These are phyloP conservation scores for Aurantiochytrium sp. DNA, from an alignment of 108 stramenopile genomes.

Conservation along the genomic window DNA sequence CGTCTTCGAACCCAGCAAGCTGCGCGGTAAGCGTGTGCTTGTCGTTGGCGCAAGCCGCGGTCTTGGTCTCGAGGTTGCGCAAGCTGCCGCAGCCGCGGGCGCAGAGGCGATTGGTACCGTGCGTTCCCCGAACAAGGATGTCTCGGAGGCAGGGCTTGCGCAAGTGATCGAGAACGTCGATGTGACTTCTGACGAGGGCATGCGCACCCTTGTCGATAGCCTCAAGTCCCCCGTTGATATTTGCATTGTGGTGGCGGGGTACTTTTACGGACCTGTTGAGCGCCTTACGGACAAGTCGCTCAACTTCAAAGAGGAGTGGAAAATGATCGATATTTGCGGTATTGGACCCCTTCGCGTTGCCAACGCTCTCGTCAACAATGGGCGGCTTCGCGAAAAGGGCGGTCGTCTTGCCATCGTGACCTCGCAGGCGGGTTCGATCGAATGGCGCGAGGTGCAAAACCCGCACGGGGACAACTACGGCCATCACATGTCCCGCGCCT, in stretches of 20 bases:
- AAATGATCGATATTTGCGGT: constrained; percentile 77
- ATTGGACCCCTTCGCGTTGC: constrained; percentile 75
- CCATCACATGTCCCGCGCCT: constrained; percentile 84
- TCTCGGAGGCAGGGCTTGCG: constrained; percentile 57
- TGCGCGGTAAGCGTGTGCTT: constrained; percentile 64
- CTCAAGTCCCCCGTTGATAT: constrained; percentile 64
- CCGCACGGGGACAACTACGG: constrained; percentile 71
- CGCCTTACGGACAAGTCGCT: constrained; percentile 57
- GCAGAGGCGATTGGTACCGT: constrained; percentile 68
- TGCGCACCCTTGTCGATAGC: constrained; percentile 54
- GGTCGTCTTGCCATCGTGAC: constrained; percentile 74
- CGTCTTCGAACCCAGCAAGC: constrained; percentile 55
- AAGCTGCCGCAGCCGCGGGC: constrained; percentile 61
- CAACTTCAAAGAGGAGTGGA: constrained; percentile 75
- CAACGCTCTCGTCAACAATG: constrained; percentile 54
- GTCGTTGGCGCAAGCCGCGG: constrained; percentile 81
- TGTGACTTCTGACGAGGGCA: constrained; percentile 65
- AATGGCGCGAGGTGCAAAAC: constrained; percentile 71
- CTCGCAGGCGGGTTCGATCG: constrained; percentile 74
- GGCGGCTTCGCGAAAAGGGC: constrained; percentile 53
- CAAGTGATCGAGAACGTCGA: constrained; percentile 67
- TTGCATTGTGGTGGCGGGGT: constrained; percentile 76
- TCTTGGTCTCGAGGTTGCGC: constrained; percentile 66
- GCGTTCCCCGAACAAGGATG: constrained; percentile 47
- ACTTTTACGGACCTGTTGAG: constrained; percentile 70